Base-by-base conservation (phyloP, 495 filamentous ascomycete genomes). In the Sphaerosporella brunnea region DNA sequence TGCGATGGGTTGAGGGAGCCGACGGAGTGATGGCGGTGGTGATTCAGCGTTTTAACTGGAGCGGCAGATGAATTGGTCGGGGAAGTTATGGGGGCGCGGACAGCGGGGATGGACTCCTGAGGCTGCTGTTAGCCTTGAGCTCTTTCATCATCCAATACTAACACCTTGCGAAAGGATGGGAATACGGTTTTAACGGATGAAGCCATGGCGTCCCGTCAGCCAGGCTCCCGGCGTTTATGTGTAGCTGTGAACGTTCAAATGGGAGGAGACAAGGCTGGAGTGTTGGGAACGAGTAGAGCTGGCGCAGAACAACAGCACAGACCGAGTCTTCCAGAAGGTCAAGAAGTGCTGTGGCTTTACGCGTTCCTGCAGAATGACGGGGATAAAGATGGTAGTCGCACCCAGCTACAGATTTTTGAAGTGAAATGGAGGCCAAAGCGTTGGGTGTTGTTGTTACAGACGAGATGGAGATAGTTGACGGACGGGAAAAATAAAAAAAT, bases 1-100 rank as follows among this genome's bases (percentile, higher is more conserved):
- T 93, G 79, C 61, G 72, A 74, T 56, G 77, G 62, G 65, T 84
- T 88, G 65, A 84, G 71, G 30, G 84, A 75, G 56, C 83, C 79
- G 51, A 83, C 66, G 35, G 84, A 83, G 45, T 54, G 54, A 45
- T 41, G 44, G 19, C 55, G 55, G 45, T 59, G 56, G 36, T 47
- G 48, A 23, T 44, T 46, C 38, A 49, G 37, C 18, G 51, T 30
- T 46, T 58, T 58, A n/a, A 51, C 49, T 21, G 54, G 55, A n/a
- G 54, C 43, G 10, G 47, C 54, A 24, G 51, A 45, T 25, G 51
- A 32, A 5, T 5, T 32, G 28, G 28, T 5, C 28, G 36, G 25
- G n/a, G 56, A 20, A 51, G 53, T 35, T 46, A 35, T 21, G 54
- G 54, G 21, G 15, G 26, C 18, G 43, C 47, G 32, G 43, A 35